Percentiles rank a stretch among this genome's conserved stretches.
These are phyloP conservation scores for Microstroma glucosiphilum DNA, from an alignment of 1,284 basidiomycete species.

Conservation along the genomic window DNA sequence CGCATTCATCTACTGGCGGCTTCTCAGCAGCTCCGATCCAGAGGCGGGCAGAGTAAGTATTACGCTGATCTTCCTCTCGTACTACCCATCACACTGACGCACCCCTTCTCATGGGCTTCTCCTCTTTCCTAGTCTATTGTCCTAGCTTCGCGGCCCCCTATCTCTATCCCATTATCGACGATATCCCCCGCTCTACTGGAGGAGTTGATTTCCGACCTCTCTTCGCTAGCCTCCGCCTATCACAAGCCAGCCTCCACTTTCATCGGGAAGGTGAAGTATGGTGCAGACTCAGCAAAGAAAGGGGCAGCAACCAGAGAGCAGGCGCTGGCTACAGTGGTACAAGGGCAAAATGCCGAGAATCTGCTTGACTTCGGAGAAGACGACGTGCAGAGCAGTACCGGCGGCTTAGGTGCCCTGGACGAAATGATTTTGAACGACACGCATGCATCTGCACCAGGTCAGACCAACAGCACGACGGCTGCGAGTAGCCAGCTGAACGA, in stretches of 20 bases:
- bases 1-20: constrained; percentile 92
- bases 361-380: constrained; percentile 49
- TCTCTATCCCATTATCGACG: constrained; percentile 81
- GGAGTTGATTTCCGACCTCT: constrained; percentile 65
- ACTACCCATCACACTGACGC: background rate
- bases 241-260: constrained; percentile 73
- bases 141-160: constrained; percentile 82
- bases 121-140: constrained; percentile 66
- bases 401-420: constrained; percentile 35
- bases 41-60: constrained; percentile 75
- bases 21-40: constrained; percentile 78
- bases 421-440: constrained; percentile 28
- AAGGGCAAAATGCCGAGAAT: constrained; percentile 46
- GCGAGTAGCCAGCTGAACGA: constrained; percentile 27
- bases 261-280: constrained; percentile 51
- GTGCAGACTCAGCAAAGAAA: constrained; percentile 28
- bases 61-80: background rate
- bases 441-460: background rate
- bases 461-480: constrained; percentile 4
- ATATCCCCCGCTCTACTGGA: constrained; percentile 85
- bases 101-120: background rate
- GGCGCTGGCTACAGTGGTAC: constrained; percentile 54
- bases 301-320: constrained; percentile 39
- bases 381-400: constrained; percentile 21
- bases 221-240: constrained; percentile 81